A percentile compares a stretch with the other conserved stretches of the same genome.
Evolutionary conservation across 352 stramenopile genomes (phyloP).

Genomic region (Phytophthora sansomeana): DNA sequence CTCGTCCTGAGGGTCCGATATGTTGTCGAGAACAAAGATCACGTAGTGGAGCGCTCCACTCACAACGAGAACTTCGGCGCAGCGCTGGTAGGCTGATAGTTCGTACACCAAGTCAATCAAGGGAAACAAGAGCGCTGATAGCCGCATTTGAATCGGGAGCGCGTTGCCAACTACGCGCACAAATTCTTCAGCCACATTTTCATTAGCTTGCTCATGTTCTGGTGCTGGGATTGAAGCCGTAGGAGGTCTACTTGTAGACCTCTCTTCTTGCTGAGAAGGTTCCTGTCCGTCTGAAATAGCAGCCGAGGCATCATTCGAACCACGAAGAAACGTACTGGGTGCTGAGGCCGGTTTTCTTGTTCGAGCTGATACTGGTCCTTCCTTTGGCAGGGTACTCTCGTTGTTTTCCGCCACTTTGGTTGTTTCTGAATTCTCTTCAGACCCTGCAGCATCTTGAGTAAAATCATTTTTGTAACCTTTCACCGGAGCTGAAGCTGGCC

Average conservation of each 20-base stretch:
- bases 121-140: slow-evolving; percentile 58
- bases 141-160: slow-evolving; percentile 34
- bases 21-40: slow-evolving; percentile 65
- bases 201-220: slow-evolving; percentile 5
- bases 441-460: neutral
- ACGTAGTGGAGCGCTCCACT: slow-evolving; percentile 72
- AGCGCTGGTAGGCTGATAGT: slow-evolving; percentile 70
- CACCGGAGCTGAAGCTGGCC: slow-evolving; percentile 22
- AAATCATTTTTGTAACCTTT: slow-evolving; percentile 3
- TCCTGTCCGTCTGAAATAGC: neutral
- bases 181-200: slow-evolving; percentile 18
- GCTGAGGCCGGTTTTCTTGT: slow-evolving; percentile 29
- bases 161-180: slow-evolving; percentile 9
- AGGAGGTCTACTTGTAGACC: neutral
- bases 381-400: neutral
- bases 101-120: slow-evolving; percentile 73
- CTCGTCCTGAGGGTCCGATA: slow-evolving; percentile 68
- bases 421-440: neutral
- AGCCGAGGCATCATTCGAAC: neutral
- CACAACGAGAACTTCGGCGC: slow-evolving; percentile 73
- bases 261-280: neutral
- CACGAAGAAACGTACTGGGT: slow-evolving; percentile 21
- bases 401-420: neutral
- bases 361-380: slow-evolving; percentile 1
- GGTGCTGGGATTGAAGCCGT: neutral